Percentiles rank a stretch among this genome's conserved stretches.
These are phyloP conservation scores for Barnettozyma botsteinii DNA, from an alignment of 805 yeast genomes.

Conservation along the genomic window DNA sequence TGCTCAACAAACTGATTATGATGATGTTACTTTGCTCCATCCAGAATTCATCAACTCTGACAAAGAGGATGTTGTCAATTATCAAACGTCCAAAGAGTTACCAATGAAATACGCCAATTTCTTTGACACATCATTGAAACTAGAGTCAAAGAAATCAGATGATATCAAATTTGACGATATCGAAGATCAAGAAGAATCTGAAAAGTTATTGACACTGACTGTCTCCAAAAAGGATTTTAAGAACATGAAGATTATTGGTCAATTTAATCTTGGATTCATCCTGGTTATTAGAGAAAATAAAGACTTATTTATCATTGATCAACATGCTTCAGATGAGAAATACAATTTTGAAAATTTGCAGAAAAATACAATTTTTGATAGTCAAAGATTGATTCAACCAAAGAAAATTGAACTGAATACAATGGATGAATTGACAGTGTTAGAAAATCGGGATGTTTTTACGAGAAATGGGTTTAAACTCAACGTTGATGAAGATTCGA, in stretches of 20 bases:
- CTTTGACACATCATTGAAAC: neutral
- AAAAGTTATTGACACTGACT: constrained; percentile 49
- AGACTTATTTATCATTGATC: constrained; percentile 88
- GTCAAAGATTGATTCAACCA: constrained; percentile 66
- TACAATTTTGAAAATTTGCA: constrained; percentile 76
- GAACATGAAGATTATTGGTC: constrained; percentile 80
- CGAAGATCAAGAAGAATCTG: constrained; percentile 45
- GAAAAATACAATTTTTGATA: constrained; percentile 47
- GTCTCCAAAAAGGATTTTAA: constrained; percentile 69
- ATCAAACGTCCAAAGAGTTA: constrained; percentile 6
- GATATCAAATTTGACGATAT: constrained; percentile 33
- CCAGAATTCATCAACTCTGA: neutral
- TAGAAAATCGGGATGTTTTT: constrained; percentile 54
- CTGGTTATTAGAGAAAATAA: constrained; percentile 47
- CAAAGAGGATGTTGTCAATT: constrained; percentile 5
- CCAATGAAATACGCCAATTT: constrained; percentile 7
- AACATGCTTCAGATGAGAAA: constrained; percentile 97
- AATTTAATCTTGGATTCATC: constrained; percentile 94
- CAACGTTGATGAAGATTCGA: constrained; percentile 39
- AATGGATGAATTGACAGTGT: constrained; percentile 69
- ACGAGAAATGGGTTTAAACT: constrained; percentile 74
- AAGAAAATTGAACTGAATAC: constrained; percentile 57
- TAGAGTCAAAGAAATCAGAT: neutral
- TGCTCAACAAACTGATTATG: constrained; percentile 3
- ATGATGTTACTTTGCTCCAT: constrained; percentile 1